Base-by-base conservation (phyloP, 2,329 filamentous ascomycete genomes). In the Byssochlamys sp. region DNA sequence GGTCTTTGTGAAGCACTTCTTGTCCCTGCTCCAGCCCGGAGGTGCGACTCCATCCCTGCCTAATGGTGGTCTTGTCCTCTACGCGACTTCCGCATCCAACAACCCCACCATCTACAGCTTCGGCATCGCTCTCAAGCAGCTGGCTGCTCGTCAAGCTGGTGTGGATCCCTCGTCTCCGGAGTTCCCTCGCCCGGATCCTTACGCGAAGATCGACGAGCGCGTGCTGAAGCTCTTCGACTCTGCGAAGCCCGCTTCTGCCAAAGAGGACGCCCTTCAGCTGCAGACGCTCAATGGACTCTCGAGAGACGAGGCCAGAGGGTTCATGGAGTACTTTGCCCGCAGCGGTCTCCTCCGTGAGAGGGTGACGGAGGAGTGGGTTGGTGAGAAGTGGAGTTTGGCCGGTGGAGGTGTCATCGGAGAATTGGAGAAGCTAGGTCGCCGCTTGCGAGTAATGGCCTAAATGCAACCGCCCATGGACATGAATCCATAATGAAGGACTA, bases 251-350 rank as follows among this genome's bases (percentile, higher is more conserved):
- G 59, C 57, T 14, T 61, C 57, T 24, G 53, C 63, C 50, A 69
- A 68, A 59, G 67, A 68, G 39, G 62, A 63, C 49, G 69, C 70
- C 6, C 71, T 82, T 11, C 73, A 78, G 31, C 69, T 82, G 2
- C 72, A 80, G 64, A 80, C 82, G 24, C 69, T 96, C 24, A 79
- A 81, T 49, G 88, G 89, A 7, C 67, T 96, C 63, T 86, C 78
- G 65, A 89, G 86, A 73, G 75, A 80, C 1, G 92, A 97, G 75
- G 85, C 89, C 10, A 83, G 87, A 59, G 81, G 84, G 0, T 78
- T 95, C 65, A 87, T 97, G 84, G 91, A 96, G 77, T 97, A 96
- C 76, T 97, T 92, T 80, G 91, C 90, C 4, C 84, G 84, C 35
- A 95, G 90, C 71, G 94, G 92, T 11, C 79, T 96, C 69, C 71